Percentiles rank a stretch among this genome's conserved stretches.
Conservation (phyloP, 192 early-diverging fungal species). For the Coemansia sp. region DNA sequence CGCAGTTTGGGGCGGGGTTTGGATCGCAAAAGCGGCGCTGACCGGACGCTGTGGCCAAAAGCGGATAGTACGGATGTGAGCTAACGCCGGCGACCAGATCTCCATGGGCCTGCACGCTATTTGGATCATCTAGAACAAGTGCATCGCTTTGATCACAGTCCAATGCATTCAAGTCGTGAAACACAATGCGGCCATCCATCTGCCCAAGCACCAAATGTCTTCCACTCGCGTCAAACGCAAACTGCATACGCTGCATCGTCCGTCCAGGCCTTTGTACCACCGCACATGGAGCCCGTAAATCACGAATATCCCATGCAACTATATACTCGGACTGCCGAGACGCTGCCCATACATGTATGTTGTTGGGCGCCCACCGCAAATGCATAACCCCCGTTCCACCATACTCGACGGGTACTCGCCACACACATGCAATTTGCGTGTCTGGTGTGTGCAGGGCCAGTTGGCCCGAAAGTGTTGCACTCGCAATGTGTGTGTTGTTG, state of each 20-base stretch:
- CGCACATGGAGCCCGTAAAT: constrained; percentile 64
- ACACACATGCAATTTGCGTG: constrained; percentile 21
- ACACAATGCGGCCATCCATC: constrained; percentile 9
- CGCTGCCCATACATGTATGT: constrained; percentile 64
- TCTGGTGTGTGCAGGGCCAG: constrained; percentile 63
- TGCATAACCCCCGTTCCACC: constrained; percentile 56
- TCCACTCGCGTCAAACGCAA: constrained; percentile 68
- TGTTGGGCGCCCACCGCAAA: constrained; percentile 68
- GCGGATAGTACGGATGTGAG: constrained; percentile 66
- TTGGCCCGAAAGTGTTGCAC: constrained; percentile 68
- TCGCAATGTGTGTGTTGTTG: constrained; percentile 58
- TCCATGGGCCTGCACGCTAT: constrained; percentile 15
- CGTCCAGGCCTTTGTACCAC: constrained; percentile 53
- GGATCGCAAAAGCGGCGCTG: constrained; percentile 54
- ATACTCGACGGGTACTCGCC: constrained; percentile 45
- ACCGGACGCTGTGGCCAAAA: constrained; percentile 71
- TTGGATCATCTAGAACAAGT: background rate
- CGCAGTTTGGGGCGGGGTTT: background rate
- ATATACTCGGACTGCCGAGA: constrained; percentile 62
- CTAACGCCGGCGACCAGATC: constrained; percentile 61
- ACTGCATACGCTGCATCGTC: constrained; percentile 72
- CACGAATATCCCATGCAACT: constrained; percentile 78
- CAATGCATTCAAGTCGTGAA: constrained; percentile 2
- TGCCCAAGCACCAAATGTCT: constrained; percentile 63
- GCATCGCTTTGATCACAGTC: background rate